A percentile compares a stretch with the other conserved stretches of the same genome.
These are phyloP conservation scores for Sporothrix humicola DNA, from an alignment of 2,329 filamentous ascomycete genomes.

Conservation along the genomic window DNA sequence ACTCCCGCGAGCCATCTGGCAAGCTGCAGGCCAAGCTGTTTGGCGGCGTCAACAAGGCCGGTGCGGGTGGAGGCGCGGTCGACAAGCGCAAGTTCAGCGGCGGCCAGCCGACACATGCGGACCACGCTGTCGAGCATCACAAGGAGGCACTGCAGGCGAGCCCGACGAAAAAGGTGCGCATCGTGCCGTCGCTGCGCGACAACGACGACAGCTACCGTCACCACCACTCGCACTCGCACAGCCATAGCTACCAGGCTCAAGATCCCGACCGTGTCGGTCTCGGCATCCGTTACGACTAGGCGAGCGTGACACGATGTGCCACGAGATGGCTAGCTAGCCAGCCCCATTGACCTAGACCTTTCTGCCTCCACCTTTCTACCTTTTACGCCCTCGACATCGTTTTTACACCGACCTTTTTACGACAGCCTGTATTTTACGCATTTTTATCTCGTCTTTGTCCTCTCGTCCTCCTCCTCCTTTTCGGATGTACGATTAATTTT, in stretches of 20 bases:
- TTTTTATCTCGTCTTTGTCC: neutral
- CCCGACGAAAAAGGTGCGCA: constrained; percentile 59
- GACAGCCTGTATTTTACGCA: constrained; percentile 4
- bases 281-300: constrained; percentile 57
- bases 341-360: too few species aligned
- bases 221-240: constrained; percentile 26
- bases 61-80: constrained; percentile 27
- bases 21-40: constrained; percentile 60
- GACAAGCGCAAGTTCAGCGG: constrained; percentile 61
- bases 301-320: neutral
- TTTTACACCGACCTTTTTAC: neutral
- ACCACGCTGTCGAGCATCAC: constrained; percentile 43
- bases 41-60: constrained; percentile 51
- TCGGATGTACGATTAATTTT: constrained; percentile 14
- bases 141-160: constrained; percentile 49
- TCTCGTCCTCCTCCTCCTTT: constrained; percentile 1
- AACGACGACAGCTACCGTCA: constrained; percentile 41
- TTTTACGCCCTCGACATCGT: neutral
- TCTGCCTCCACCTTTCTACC: neutral
- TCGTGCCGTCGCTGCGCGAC: constrained; percentile 49
- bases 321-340: too few species aligned
- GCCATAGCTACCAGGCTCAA: constrained; percentile 24
- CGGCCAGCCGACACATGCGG: constrained; percentile 37
- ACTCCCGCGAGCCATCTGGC: constrained; percentile 48
- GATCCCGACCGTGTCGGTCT: constrained; percentile 52